These are phyloP conservation scores for Capsella rubella DNA, from an alignment of 441 rosid species.

Conservation along the genomic window DNA sequence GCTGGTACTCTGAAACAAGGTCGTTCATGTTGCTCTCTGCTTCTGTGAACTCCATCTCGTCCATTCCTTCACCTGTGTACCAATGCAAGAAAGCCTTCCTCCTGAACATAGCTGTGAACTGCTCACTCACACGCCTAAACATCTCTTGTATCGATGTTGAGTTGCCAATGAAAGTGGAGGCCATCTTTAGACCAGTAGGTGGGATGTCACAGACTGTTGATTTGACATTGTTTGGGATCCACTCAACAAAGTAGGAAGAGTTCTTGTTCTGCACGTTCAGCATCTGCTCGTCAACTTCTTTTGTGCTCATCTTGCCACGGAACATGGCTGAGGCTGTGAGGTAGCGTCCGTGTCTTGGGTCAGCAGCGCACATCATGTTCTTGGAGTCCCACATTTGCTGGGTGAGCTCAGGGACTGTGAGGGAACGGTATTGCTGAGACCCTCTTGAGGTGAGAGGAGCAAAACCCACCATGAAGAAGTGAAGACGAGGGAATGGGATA, in stretches of 20 bases:
- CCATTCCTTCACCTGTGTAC: conserved; percentile 72
- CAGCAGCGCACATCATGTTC: conserved; percentile 75
- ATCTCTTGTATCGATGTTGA: conserved; percentile 67
- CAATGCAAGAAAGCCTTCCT: conserved; percentile 72
- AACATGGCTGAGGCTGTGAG: conserved; percentile 68
- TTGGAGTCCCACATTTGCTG: conserved; percentile 79
- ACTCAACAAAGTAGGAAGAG: conserved; percentile 68
- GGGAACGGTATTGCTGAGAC: conserved; percentile 60
- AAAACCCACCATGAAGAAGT: conserved; percentile 75
- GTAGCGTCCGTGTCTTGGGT: conserved; percentile 65
- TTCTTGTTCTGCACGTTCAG: conserved; percentile 69
- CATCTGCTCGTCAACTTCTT: conserved; percentile 72
- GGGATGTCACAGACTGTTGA: conserved; percentile 70
- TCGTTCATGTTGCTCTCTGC: conserved; percentile 68
- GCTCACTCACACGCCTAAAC: conserved; percentile 68
- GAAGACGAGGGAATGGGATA: conserved; percentile 67
- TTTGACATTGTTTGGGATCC: conserved; percentile 66
- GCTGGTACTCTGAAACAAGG: conserved; percentile 66
- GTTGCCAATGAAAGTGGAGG: conserved; percentile 61
- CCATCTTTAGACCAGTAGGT: conserved; percentile 62
- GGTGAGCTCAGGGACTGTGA: conserved; percentile 66
- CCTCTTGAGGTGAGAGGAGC: conserved; percentile 69
- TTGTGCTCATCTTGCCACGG: conserved; percentile 74
- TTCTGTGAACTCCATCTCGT: conserved; percentile 66
- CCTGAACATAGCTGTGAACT: conserved; percentile 70